phyloP scores from a whole-genome alignment of 805 yeast species.

The Lipomyces oligophaga region DNA sequence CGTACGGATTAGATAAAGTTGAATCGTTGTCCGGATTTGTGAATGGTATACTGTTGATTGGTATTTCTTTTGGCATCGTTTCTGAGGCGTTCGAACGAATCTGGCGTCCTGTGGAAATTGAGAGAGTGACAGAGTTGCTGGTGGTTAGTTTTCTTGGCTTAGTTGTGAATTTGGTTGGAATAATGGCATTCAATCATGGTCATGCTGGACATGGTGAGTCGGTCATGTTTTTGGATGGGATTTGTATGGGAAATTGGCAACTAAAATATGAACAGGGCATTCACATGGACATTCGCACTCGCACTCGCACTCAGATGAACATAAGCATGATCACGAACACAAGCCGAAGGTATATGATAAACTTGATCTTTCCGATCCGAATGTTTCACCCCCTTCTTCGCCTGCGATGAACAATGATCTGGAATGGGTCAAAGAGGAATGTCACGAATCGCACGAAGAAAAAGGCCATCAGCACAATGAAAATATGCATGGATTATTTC shows the following conservation, averaged over 20 bases:
- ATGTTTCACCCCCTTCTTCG: conserved; percentile 10
- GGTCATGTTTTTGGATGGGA: conserved; percentile 18
- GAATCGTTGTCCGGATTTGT: conserved; percentile 95
- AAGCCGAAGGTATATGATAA: conserved; percentile 3
- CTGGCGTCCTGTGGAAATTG: conserved; percentile 68
- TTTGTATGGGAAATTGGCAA: neutral
- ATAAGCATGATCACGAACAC: conserved; percentile 21
- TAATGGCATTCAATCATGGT: conserved; percentile 90
- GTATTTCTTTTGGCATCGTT: conserved; percentile 82
- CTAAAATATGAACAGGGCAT: neutral
- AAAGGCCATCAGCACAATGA: conserved; percentile 41
- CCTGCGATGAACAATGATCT: neutral
- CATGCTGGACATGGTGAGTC: conserved; percentile 46
- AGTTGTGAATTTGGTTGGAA: conserved; percentile 84
- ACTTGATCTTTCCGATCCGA: conserved; percentile 8
- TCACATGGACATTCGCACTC: conserved; percentile 32
- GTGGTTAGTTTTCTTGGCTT: conserved; percentile 83
- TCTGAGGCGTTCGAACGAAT: conserved; percentile 84
- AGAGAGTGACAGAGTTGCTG: conserved; percentile 76
- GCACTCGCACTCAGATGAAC: conserved; percentile 30
- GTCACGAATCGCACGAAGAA: conserved; percentile 20
- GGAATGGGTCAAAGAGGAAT: neutral
- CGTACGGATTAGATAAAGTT: conserved; percentile 79
- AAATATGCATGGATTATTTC: conserved; percentile 89
- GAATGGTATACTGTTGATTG: conserved; percentile 81